A percentile compares a stretch with the other conserved stretches of the same genome.
Conservation (phyloP, 176 grass and related monocot species). For the Tillandsia leiboldiana region DNA sequence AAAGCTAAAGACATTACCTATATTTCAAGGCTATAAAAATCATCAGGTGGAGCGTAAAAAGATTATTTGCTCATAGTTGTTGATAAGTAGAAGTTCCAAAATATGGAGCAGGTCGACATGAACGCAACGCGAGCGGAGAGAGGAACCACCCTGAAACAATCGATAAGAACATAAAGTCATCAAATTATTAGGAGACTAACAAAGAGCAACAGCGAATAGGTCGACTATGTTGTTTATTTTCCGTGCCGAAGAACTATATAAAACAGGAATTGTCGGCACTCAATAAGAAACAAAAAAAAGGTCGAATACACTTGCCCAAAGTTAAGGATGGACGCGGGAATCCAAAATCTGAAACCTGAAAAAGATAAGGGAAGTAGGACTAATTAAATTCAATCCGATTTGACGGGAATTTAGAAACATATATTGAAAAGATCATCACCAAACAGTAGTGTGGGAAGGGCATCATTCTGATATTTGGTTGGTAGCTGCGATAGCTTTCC, state of each 20-base stretch:
- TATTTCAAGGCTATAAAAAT: neutral
- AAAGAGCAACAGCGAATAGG: too few relatives aligned
- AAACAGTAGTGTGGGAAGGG: conserved; percentile 81
- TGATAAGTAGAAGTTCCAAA: conserved; percentile 94
- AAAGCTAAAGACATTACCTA: neutral
- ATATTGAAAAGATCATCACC: conserved; percentile 35
- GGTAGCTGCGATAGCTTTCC: conserved; percentile 78
- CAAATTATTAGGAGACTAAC: too few relatives aligned
- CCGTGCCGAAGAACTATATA: neutral
- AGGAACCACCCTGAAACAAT: conserved; percentile 54
- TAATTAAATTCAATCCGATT: conserved; percentile 3
- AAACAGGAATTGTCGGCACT: neutral
- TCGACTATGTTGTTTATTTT: neutral
- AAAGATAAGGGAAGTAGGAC: conserved; percentile 17
- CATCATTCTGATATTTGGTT: conserved; percentile 81
- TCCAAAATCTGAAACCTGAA: conserved; percentile 94
- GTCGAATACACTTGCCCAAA: conserved; percentile 51
- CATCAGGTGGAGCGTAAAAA: neutral
- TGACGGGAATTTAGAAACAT: neutral
- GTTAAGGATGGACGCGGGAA: conserved; percentile 84
- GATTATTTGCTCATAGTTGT: conserved; percentile 74
- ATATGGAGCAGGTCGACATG: conserved; percentile 91
- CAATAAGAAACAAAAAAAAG: conserved; percentile 2
- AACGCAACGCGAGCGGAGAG: conserved; percentile 82
- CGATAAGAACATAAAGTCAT: too few relatives aligned